A percentile compares a stretch with the other conserved stretches of the same genome.
phyloP scores from a whole-genome alignment of 2,329 filamentous ascomycete genomes.

The Metarhizium album region DNA sequence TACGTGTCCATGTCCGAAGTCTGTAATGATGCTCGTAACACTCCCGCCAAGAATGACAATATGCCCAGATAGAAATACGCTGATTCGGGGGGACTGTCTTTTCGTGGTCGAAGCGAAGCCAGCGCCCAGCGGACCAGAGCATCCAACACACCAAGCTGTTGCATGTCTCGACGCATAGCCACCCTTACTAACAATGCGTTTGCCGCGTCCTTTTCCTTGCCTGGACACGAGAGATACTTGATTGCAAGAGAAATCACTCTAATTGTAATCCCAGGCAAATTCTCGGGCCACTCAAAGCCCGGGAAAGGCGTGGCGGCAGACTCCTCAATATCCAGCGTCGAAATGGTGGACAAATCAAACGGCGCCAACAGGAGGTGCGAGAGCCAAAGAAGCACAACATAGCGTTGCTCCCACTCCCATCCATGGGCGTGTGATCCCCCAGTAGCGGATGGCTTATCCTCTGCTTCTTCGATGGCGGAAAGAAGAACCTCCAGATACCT shows the following conservation, averaged over 20 bases:
- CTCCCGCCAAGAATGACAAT: constrained; percentile 67
- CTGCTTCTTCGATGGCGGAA: constrained; percentile 56
- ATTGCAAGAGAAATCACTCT: constrained; percentile 62
- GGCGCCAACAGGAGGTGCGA: constrained; percentile 74
- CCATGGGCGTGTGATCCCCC: constrained; percentile 10
- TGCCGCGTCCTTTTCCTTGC: constrained; percentile 86
- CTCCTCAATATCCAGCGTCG: constrained; percentile 43
- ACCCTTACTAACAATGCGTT: constrained; percentile 71
- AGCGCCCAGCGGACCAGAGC: constrained; percentile 63
- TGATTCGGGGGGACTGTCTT: constrained; percentile 28
- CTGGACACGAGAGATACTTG: constrained; percentile 60
- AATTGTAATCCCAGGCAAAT: constrained; percentile 58
- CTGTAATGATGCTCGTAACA: constrained; percentile 58
- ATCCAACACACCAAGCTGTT: constrained; percentile 58
- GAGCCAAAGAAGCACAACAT: constrained; percentile 79
- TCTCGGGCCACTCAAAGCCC: constrained; percentile 43
- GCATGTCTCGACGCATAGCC: constrained; percentile 81
- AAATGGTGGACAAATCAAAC: constrained; percentile 84
- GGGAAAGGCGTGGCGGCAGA: constrained; percentile 29
- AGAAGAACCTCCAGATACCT: constrained; percentile 74
- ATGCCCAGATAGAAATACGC: constrained; percentile 71
- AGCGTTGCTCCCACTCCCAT: constrained; percentile 79
- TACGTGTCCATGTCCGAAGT: constrained; percentile 63
- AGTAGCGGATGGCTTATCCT: constrained; percentile 17
- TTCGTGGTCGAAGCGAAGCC: constrained; percentile 39